phyloP scores from a whole-genome alignment of 768 basidiomycete species.

The Macrolepiota albuminosa region DNA sequence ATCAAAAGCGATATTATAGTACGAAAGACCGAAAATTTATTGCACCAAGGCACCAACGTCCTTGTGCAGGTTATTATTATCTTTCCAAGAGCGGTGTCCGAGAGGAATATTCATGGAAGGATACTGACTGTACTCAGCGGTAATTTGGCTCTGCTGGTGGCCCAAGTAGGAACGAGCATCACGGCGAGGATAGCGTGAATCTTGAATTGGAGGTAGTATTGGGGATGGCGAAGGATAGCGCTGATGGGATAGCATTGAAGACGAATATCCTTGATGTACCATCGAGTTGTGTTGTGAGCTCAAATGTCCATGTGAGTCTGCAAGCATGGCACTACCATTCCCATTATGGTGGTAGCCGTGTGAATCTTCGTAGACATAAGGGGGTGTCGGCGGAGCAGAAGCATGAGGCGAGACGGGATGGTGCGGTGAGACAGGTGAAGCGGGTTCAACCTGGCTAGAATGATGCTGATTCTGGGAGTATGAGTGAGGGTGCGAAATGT shows the following conservation, averaged over 20 bases:
- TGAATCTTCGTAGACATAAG: constrained; percentile 44
- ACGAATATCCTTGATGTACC: constrained; percentile 18
- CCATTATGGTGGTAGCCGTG: constrained; percentile 33
- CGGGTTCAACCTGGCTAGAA: constrained; percentile 29
- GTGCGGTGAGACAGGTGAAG: constrained; percentile 45
- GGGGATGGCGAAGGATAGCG: constrained; percentile 53
- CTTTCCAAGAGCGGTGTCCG: constrained; percentile 43
- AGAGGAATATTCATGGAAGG: constrained; percentile 26
- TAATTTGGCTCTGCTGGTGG: constrained; percentile 11
- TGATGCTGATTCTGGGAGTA: constrained; percentile 33
- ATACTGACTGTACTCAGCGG: constrained; percentile 38
- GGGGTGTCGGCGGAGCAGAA: constrained; percentile 40
- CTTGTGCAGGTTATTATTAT: constrained; percentile 36
- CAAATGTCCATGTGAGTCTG: constrained; percentile 26
- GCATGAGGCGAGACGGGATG: constrained; percentile 42
- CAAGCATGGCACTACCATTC: constrained; percentile 17
- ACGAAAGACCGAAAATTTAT: constrained; percentile 11
- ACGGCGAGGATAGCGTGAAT: constrained; percentile 28
- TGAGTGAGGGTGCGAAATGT: constrained; percentile 51
- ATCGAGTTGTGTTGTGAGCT: constrained; percentile 19
- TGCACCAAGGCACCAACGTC: constrained; percentile 35
- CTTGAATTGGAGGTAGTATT: constrained; percentile 52
- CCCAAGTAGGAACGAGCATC: constrained; percentile 12
- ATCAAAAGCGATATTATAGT: neutral
- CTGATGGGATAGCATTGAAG: constrained; percentile 17